Base-by-base conservation (phyloP, 1,139 yeast species). In the Pichia sp. region DNA sequence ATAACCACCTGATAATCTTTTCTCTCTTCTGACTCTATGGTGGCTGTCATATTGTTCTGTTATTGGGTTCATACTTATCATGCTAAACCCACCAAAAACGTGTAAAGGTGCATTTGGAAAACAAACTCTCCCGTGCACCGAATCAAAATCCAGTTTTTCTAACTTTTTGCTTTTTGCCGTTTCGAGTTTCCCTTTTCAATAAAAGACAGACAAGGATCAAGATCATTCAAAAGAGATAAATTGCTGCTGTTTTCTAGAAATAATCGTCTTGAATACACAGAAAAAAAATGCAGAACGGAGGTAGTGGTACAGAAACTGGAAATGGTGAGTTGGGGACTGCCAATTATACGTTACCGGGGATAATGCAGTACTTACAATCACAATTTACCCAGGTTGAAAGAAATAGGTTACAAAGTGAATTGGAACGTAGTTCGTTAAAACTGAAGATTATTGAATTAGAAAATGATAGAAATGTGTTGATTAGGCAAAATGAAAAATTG, bases 321-420 rank as follows among this genome's bases (percentile, higher is more conserved):
- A 14, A 41, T 45, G 44, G 36, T 49, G 47, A 22, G 22, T 14
- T 45, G 31, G 42, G 52, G 31, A 53, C 57, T 16, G 59, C 63
- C 25, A 49, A 74, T 48, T 80, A 80, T 58, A 80, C 84, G 2
- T 70, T 81, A 29, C 86, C 86, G 0, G 86, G 86, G 2, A 80
- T 81, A n/a, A 80, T 81, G 67, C 80, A 79, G 61, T 81, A 81
- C 61, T 68, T 81, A 51, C 82, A 83, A 36, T 73, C 79, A 11
- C 85, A 81, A 58, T 81, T 80, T 66, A 79, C 85, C 31, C 75
- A 77, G 54, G 71, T 80, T 56, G 86, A 81, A 61, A 67, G 82
- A 53, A 80, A 74, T 65, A 76, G 80, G 61, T 78, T 81, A 64
- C 71, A 78, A 68, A 74, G 78, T 55, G 80, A 77, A 61, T 67